phyloP scores from a whole-genome alignment of 495 filamentous ascomycete genomes.

The Astrocystis sublimbata region DNA sequence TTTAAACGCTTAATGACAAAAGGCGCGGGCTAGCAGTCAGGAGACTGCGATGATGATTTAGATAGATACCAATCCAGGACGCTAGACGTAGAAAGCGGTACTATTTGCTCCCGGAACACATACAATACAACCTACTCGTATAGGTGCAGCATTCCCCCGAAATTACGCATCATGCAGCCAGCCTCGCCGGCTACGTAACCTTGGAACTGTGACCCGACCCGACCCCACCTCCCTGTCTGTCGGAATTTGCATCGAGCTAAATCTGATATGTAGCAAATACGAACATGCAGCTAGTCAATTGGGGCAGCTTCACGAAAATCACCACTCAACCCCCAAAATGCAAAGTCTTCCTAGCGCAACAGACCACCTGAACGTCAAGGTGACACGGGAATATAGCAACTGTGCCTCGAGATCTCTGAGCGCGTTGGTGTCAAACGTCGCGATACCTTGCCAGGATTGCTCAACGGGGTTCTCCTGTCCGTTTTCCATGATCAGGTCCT shows the following conservation, averaged over 20 bases:
- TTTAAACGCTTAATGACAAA: slow-evolving; percentile 17
- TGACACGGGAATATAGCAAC: slow-evolving; percentile 53
- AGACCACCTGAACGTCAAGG: slow-evolving; percentile 56
- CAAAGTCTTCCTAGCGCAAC: slow-evolving; percentile 47
- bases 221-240: not conserved
- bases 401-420: slow-evolving; percentile 51
- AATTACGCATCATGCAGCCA: not conserved
- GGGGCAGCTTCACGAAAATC: too few species aligned
- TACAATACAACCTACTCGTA: slow-evolving; percentile 12
- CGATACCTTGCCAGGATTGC: slow-evolving; percentile 40
- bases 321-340: slow-evolving; percentile 50
- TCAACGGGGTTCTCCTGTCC: slow-evolving; percentile 13
- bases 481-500: not conserved
- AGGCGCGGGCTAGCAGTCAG: slow-evolving; percentile 9
- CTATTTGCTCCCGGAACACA: slow-evolving; percentile 1
- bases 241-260: not conserved
- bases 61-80: slow-evolving; percentile 22
- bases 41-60: slow-evolving; percentile 22
- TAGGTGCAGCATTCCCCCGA: not conserved
- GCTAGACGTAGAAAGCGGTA: slow-evolving; percentile 8
- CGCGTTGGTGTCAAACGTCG: slow-evolving; percentile 32
- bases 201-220: too few species aligned
- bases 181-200: too few species aligned
- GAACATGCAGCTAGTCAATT: too few species aligned
- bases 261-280: too few species aligned